Conservation (phyloP, 1,139 yeast genomes). For the Pichia sp. region DNA sequence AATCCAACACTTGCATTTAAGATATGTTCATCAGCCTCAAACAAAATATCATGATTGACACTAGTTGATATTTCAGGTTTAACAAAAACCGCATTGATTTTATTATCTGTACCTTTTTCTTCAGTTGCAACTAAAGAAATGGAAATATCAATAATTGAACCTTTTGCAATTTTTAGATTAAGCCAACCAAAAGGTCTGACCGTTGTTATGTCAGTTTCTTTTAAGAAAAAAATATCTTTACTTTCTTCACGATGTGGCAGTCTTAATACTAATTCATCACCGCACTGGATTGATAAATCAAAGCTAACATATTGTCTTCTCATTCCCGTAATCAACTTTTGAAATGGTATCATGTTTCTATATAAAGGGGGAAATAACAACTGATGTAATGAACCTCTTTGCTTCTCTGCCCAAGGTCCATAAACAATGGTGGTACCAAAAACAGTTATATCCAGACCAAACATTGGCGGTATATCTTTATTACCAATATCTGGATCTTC, state of each 20-base stretch:
- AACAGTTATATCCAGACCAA: constrained; percentile 56
- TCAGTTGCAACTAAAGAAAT: constrained; percentile 48
- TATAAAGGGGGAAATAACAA: constrained; percentile 65
- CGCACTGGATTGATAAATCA: constrained; percentile 45
- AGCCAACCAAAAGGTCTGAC: constrained; percentile 87
- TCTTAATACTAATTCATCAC: constrained; percentile 63
- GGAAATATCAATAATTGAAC: constrained; percentile 43
- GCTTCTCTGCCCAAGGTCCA: constrained; percentile 96
- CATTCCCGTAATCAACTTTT: constrained; percentile 40
- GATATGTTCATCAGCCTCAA: constrained; percentile 55
- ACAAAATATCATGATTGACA: constrained; percentile 78
- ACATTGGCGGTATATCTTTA: constrained; percentile 53
- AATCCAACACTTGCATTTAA: constrained; percentile 53
- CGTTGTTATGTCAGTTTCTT: constrained; percentile 6
- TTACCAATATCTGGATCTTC: constrained; percentile 46
- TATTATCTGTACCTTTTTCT: constrained; percentile 54
- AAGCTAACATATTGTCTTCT: constrained; percentile 52
- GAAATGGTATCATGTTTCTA: constrained; percentile 48
- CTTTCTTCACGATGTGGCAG: constrained; percentile 81
- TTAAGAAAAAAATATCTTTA: constrained; percentile 42
- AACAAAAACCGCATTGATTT: constrained; percentile 41
- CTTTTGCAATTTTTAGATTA: constrained; percentile 56
- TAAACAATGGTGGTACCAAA: constrained; percentile 66
- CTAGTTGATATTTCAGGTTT: constrained; percentile 70
- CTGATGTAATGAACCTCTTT: constrained; percentile 58